Base-by-base conservation (phyloP, 495 filamentous ascomycete genomes). In the Halenospora varia region DNA sequence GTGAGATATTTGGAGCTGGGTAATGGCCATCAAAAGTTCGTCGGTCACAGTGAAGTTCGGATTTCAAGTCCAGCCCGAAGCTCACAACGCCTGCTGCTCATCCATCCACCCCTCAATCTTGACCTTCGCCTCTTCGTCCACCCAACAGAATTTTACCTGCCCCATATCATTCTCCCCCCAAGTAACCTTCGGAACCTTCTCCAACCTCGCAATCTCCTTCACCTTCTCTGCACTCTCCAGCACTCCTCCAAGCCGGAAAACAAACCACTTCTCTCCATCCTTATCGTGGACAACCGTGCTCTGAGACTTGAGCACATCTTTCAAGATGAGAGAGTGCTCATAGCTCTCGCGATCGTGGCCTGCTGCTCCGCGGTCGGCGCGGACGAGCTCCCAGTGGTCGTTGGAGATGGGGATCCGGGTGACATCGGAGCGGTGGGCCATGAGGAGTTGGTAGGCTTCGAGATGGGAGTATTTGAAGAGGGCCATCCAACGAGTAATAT, bases 311-410 rank as follows among this genome's bases (percentile, higher is more conserved):
- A 57, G 4, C 47, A 57, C 25, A 35, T 57, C 47, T 20, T 26
- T 51, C 47, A 57, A 45, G 4, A 9, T 20, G 10, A 57, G 24
- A 8, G 26, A 44, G 24, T 57, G 55, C 48, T 57, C 55, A 23
- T 57, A 57, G 1, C 46, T 46, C 22, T 57, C 55, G 10, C 55
- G 47, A 51, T 57, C 48, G 24, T 57, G 48, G 8, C 55, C 55
- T 10, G 22, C 22, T 1, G 47, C 20, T 39, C 45, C 47, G 29
- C 15, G 35, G 6, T 26, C 35, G 15, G 25, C 1, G 11, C 47
- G 29, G 18, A 57, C 35, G 1, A 57, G 48, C 39, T 17, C 20
- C 55, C 55, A 57, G 35, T 57, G 55, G 15, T 22, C 17, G 39
- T 51, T 35, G 19, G 47, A 25, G 29, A 57, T 45, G 10, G 25